Base-by-base conservation (phyloP, 371 early-diverging fungal genomes). In the Mortierella sp. region DNA sequence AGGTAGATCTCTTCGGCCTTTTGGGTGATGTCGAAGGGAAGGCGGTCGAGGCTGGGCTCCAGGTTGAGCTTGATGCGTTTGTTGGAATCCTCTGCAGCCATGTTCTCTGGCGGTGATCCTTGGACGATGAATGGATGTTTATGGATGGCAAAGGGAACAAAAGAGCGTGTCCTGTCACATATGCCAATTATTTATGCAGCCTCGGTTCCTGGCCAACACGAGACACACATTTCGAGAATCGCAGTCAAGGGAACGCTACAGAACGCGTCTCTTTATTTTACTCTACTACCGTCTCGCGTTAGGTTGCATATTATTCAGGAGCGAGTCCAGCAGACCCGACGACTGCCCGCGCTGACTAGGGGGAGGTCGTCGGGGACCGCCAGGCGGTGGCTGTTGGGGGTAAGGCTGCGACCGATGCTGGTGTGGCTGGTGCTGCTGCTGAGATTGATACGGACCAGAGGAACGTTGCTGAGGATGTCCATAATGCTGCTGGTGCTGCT, bases 41-140 rank as follows among this genome's bases (percentile, higher is more conserved):
- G 77, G 49, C 90, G 89, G 14, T 89, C 90, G 46, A 90, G 87
- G 27, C 88, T 87, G 60, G 92, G 89, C 71, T 93, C 92, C 7
- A 93, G 84, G 46, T 91, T 91, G 46, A 93, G 85, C 38, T 90
- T 91, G 71, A 92, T 88, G 74, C 91, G 89, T 75, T 93, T 93
- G 12, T 86, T 79, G 32, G 70, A 49, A 32, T 78, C 81, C 74
- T 78, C 78, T 21, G 72, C 29, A 2, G 72, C 72, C 84, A 84
- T 84, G 29, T 14, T 55, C 49, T 46, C 32, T 75, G 32, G 14
- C 46, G 21, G 71, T 43, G 63, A 41, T 63, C 43, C 60, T 14
- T 56, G 65, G 29, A 44, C 71, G n/a, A 14, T 63, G 27, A n/a
- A 27, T 11, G 4, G 29, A 58, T 55, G 24, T 55, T 12, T 12